Evolutionary conservation across 192 early-diverging fungal species (phyloP).

Genomic region (Coemansia brasiliensis): DNA sequence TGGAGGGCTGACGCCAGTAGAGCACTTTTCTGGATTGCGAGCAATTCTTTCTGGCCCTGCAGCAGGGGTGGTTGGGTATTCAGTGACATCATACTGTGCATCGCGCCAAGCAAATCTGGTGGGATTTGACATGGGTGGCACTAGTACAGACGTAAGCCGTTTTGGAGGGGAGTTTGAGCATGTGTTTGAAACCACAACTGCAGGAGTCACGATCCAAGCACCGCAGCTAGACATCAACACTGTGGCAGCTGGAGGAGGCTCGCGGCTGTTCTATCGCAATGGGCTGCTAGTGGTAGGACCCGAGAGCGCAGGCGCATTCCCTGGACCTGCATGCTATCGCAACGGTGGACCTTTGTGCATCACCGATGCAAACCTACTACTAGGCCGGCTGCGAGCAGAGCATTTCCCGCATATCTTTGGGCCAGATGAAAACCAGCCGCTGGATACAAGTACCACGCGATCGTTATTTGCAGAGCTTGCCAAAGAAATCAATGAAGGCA

Average conservation of each 20-base stretch:
- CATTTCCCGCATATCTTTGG: constrained; percentile 98
- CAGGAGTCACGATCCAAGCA: constrained; percentile 89
- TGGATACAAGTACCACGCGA: constrained; percentile 67
- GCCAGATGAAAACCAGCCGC: constrained; percentile 71
- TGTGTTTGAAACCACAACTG: constrained; percentile 92
- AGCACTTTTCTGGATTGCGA: constrained; percentile 80
- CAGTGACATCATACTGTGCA: constrained; percentile 54
- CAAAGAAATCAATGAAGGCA: constrained; percentile 61
- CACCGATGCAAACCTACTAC: constrained; percentile 90
- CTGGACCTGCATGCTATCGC: constrained; percentile 95
- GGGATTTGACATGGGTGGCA: constrained; percentile 97
- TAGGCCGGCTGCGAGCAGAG: constrained; percentile 80
- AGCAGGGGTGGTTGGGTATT: constrained; percentile 90
- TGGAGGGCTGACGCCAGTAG: constrained; percentile 87
- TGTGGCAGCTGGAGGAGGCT: constrained; percentile 95
- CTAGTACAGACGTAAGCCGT: constrained; percentile 89
- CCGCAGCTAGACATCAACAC: constrained; percentile 96
- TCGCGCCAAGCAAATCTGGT: constrained; percentile 65
- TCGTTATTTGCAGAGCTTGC: constrained; percentile 68
- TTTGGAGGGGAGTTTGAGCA: constrained; percentile 88
- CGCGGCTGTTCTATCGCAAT: constrained; percentile 86
- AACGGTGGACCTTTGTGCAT: constrained; percentile 90
- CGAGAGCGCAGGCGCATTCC: constrained; percentile 89
- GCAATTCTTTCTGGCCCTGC: constrained; percentile 96
- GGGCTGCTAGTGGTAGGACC: constrained; percentile 94